Conservation (phyloP, 2,329 filamentous ascomycete genomes). For the Stagonosporopsis chrysanthemi region DNA sequence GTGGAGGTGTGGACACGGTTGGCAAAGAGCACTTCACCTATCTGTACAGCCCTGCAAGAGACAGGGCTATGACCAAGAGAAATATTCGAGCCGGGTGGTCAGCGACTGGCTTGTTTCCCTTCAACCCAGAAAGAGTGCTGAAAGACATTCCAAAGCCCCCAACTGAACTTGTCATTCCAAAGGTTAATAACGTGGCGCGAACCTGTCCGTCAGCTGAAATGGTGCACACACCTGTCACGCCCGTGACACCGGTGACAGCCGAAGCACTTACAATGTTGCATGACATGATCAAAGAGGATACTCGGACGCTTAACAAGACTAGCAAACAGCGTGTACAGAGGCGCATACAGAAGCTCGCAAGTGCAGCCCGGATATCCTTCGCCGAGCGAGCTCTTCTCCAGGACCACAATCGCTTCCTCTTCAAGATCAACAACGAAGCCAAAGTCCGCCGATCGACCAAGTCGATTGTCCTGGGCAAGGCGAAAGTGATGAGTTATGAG, state of each 20-base stretch:
- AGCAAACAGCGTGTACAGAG: conserved; percentile 27
- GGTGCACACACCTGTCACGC: conserved; percentile 32
- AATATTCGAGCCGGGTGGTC: conserved; percentile 38
- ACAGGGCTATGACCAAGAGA: conserved; percentile 25
- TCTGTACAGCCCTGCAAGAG: conserved; percentile 30
- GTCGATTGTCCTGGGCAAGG: background rate
- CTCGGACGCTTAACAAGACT: conserved; percentile 23
- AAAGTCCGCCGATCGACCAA: conserved; percentile 18
- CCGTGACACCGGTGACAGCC: conserved; percentile 33
- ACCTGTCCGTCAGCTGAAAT: background rate
- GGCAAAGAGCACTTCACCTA: conserved; percentile 28
- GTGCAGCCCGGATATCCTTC: conserved; percentile 15
- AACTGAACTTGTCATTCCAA: conserved; percentile 24
- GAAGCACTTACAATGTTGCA: conserved; percentile 30
- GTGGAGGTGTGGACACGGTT: conserved; percentile 18
- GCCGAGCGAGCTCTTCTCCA: conserved; percentile 35
- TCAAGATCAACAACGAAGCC: conserved; percentile 39
- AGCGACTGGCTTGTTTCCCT: conserved; percentile 32
- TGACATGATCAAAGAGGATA: conserved; percentile 28
- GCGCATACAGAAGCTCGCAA: conserved; percentile 23
- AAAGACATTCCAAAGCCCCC: conserved; percentile 35
- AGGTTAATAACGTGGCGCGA: too few relatives aligned
- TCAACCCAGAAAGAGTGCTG: conserved; percentile 35
- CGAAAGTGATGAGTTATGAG: conserved; percentile 5
- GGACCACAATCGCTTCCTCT: conserved; percentile 38